Evolutionary conservation across 495 filamentous ascomycete species (phyloP), one percentile per base, ranked within the genome.

Genomic region (Penicillium dipodomyicola): DNA sequence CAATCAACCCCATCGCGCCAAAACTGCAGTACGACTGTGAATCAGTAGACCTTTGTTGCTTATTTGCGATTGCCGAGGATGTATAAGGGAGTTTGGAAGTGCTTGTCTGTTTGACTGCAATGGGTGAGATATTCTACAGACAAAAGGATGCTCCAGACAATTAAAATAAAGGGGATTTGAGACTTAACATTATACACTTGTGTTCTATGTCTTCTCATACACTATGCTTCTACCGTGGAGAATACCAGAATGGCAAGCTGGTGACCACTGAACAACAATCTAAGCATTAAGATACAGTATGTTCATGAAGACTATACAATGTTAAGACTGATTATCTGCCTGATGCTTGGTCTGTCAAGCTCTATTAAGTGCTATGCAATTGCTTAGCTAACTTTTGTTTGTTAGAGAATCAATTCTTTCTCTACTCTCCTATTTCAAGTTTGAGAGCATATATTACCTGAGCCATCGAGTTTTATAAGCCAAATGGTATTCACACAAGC

Each of bases 1-100:
- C 22, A 35, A 33, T 58, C 33, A 51, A 56, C 63, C 63, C 65
- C 63, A 68, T 52, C 55, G 65, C 65, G 65, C 59, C 65, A 60
- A 35, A 54, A 40, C 37, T 42, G 20, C 52, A 39, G 40, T 57
- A 40, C 40, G 27, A 29, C 42, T 47, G 9, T 49, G 41, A 45
- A 45, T 45, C 20, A 27, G 30, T 54, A 54, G 29, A 47, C 15
- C 8, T 49, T 37, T 23, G 5, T 43, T 27, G 14, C 49, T 40
- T 9, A 29, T 12, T 49, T 23, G 29, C 23, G n/a, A 20, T 2
- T 15, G 30, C 45, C 5, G 19, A 37, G 15, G 47, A 40, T 51
- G 19, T 27, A 29, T 5, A 40, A 15, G 48, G 23, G 7, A 8
- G 5, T 29, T 27, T 51, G 19, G 19, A 17, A 9, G 22, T 25